Percentiles rank a stretch among this genome's conserved stretches.
phyloP scores from a whole-genome alignment of 2,329 filamentous ascomycete genomes.

The Drechslerella dactyloides region DNA sequence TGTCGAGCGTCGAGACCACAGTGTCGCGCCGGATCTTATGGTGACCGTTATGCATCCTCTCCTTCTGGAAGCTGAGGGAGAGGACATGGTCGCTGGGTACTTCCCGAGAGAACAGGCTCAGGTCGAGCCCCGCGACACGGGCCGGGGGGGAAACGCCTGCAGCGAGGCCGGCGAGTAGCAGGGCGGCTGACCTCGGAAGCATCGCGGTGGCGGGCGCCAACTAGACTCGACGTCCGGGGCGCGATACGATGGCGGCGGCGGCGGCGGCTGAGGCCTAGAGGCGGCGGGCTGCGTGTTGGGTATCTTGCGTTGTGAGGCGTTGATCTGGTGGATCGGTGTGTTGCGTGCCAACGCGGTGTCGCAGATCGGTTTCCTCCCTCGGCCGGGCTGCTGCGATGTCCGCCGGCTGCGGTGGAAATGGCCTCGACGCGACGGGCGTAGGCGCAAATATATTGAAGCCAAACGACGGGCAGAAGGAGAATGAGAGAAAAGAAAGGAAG shows the following conservation, averaged over 20 bases:
- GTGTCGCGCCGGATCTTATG: slow-evolving; percentile 21
- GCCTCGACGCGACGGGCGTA: not conserved
- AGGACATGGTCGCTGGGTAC: slow-evolving; percentile 17
- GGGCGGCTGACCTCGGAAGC: slow-evolving; percentile 8
- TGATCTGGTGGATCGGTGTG: slow-evolving; percentile 6
- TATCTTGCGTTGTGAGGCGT: slow-evolving; percentile 3
- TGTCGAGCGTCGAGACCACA: slow-evolving; percentile 21
- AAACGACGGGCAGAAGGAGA: no score
- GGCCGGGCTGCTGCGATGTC: not conserved
- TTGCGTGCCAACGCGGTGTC: slow-evolving; percentile 3
- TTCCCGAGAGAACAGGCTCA: slow-evolving; percentile 13
- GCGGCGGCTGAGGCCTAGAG: not conserved
- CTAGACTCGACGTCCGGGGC: not conserved
- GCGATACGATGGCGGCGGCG: not conserved
- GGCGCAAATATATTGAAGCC: no score
- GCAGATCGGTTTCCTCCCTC: not conserved
- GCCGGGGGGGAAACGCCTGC: not conserved
- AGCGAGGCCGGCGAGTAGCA: slow-evolving; percentile 25
- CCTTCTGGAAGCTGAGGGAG: slow-evolving; percentile 29
- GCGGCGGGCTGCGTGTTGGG: slow-evolving; percentile 10
- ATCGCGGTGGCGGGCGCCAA: not conserved
- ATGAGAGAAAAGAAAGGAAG: no score
- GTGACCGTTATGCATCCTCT: slow-evolving; percentile 18
- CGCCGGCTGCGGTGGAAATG: not conserved
- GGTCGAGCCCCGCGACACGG: slow-evolving; percentile 8